Base-by-base conservation (phyloP, 2,329 filamentous ascomycete genomes). In the Talaromyces sp. region DNA sequence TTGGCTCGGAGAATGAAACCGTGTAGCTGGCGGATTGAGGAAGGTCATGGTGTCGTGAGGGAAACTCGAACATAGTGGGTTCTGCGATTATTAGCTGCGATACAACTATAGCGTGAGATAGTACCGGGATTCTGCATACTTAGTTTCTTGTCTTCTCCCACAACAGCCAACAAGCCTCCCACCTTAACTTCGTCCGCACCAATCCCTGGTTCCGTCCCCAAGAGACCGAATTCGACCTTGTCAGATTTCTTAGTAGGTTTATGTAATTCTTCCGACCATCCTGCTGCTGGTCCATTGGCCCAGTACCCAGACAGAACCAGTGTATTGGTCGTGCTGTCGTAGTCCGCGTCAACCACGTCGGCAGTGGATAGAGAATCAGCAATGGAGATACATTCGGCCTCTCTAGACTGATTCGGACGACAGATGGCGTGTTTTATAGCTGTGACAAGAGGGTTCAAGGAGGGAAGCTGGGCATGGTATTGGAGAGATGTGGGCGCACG, bases 11-110 rank as follows among this genome's bases (percentile, higher is more conserved):
- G 66, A 96, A 91, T 1, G 73, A 73, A 17, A 86, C 80, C 0
- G 77, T 80, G 70, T 90, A 95, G 47, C 74, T 80, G 11, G 76
- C 70, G 0, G 77, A 70, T 17, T 66, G 62, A 2, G 74, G 70
- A 13, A 83, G 74, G 11, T 82, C 77, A 61, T 88, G 84, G 71
- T 97, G 92, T 0, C 91, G 86, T 2, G 90, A 86, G 2, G 90
- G 86, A 60, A 96, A 94, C 39, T 89, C 85, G 76, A 97, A 97
- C 41, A 93, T 77, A 0, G 90, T 89, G 2, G 89, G 82, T 35
- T 88, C 88, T 82, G 59, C 46, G 13, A 8, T 13, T 6, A 40
- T 64, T 44, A 64, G 50, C 43, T 20, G 17, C 27, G 22, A 14
- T 24, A 3, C 4, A 16, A 3, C n/a, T 32, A 4, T 13, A 39